Evolutionary conservation across 139 green algal species (phyloP).

Genomic region (Edaphochlamys debaryana): DNA sequence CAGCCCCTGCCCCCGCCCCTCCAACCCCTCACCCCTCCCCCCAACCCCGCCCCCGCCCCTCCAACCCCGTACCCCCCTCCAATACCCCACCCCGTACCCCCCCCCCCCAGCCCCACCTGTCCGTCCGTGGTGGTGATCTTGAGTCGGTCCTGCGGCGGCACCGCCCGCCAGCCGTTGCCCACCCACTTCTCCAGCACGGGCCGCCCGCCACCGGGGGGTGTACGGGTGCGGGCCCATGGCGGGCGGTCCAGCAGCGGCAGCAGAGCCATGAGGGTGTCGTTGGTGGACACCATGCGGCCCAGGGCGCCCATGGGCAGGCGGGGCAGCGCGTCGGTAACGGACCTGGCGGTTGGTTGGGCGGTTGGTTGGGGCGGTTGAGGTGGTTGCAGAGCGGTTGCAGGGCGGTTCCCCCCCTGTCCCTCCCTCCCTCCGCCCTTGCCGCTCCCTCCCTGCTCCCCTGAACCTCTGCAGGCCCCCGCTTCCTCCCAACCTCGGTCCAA

Average conservation of each 20-base stretch:
- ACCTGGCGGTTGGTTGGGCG: conserved; percentile 49
- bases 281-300: conserved; percentile 68
- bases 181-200: conserved; percentile 33
- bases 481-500: too few species aligned
- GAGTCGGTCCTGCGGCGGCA: conserved; percentile 74
- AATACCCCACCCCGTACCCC: too few species aligned
- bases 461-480: too few species aligned
- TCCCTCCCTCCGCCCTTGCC: too few species aligned
- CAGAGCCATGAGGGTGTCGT: conserved; percentile 83
- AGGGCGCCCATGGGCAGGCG: conserved; percentile 75
- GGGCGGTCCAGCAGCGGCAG: conserved; percentile 81
- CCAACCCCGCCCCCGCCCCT: too few species aligned
- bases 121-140: conserved; percentile 75
- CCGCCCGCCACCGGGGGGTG: not conserved
- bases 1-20: too few species aligned
- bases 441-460: too few species aligned
- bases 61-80: too few species aligned
- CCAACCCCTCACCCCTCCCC: not conserved
- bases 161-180: conserved; percentile 59
- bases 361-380: not conserved
- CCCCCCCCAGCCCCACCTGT: conserved; percentile 79
- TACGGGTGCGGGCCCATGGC: conserved; percentile 72
- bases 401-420: too few species aligned
- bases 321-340: conserved; percentile 81
- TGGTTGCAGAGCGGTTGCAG: not conserved